Percentiles rank a stretch among this genome's conserved stretches.
These are phyloP conservation scores for Erythrophleum ivorense DNA, from an alignment of 331 rosid genomes.

Conservation along the genomic window DNA sequence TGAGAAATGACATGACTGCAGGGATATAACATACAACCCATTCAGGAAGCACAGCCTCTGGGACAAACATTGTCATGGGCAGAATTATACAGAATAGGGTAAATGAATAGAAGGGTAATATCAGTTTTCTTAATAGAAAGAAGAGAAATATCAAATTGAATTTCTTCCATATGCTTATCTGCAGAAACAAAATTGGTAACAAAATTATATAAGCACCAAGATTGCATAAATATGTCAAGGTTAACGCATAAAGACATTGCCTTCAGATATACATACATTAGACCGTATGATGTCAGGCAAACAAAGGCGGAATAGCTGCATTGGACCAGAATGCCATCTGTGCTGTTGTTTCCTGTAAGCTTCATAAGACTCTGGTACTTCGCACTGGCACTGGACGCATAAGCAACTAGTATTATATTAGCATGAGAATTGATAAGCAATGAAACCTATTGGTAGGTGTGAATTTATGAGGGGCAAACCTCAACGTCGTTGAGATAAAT, in stretches of 20 bases:
- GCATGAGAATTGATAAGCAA: conserved; percentile 6
- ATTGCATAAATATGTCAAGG: neutral
- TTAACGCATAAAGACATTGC: neutral
- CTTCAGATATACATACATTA: conserved; percentile 53
- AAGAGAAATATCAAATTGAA: conserved; percentile 90
- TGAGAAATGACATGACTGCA: conserved; percentile 89
- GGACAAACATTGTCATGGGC: conserved; percentile 95
- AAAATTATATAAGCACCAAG: conserved; percentile 18
- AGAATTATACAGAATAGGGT: conserved; percentile 92
- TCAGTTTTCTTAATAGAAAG: conserved; percentile 83
- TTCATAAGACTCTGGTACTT: conserved; percentile 90
- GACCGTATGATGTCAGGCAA: conserved; percentile 67
- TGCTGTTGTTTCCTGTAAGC: conserved; percentile 94
- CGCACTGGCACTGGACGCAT: conserved; percentile 81
- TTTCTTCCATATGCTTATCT: conserved; percentile 86
- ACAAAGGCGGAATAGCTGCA: conserved; percentile 92
- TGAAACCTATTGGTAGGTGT: neutral
- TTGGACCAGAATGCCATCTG: conserved; percentile 95
- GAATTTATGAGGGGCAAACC: conserved; percentile 47
- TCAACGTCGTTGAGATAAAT: conserved; percentile 91
- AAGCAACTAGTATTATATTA: conserved; percentile 42
- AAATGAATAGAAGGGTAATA: conserved; percentile 88
- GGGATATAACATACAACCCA: conserved; percentile 97
- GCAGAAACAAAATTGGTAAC: conserved; percentile 40
- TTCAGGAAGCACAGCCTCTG: conserved; percentile 82